A percentile compares a stretch with the other conserved stretches of the same genome.
These are phyloP conservation scores for Eremomyces bilateralis DNA, from an alignment of 495 filamentous ascomycete genomes.

Conservation along the genomic window DNA sequence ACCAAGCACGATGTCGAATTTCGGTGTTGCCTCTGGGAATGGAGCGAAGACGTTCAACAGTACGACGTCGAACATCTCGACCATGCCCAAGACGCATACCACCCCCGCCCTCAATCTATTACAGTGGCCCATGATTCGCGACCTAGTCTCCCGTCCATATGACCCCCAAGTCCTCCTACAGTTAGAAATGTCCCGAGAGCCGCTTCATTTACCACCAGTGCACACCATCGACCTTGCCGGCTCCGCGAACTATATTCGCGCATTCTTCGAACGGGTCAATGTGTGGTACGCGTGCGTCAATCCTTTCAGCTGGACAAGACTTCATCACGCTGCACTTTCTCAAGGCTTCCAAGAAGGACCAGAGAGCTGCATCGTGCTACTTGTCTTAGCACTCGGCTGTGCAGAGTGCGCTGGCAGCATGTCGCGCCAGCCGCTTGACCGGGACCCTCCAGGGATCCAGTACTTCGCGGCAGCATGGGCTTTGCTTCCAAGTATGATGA, in stretches of 20 bases:
- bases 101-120: slow-evolving; percentile 58
- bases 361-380: slow-evolving; percentile 62
- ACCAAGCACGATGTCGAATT: slow-evolving; percentile 17
- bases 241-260: slow-evolving; percentile 47
- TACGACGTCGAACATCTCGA: slow-evolving; percentile 47
- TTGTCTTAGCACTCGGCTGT: slow-evolving; percentile 56
- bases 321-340: slow-evolving; percentile 49
- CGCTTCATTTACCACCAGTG: slow-evolving; percentile 33
- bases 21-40: slow-evolving; percentile 27
- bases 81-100: slow-evolving; percentile 66
- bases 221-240: slow-evolving; percentile 52
- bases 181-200: slow-evolving; percentile 61
- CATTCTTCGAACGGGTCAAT: slow-evolving; percentile 62
- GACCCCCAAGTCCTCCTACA: slow-evolving; percentile 59
- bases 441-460: slow-evolving; percentile 52
- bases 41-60: slow-evolving; percentile 56
- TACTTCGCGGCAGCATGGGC: slow-evolving; percentile 67
- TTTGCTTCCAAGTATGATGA: slow-evolving; percentile 56
- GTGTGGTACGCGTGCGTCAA: slow-evolving; percentile 75
- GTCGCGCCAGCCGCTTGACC: slow-evolving; percentile 42
- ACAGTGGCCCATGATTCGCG: slow-evolving; percentile 60
- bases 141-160: slow-evolving; percentile 52
- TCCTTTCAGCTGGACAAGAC: slow-evolving; percentile 57
- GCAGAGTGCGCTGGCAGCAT: slow-evolving; percentile 52
- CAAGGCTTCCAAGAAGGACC: slow-evolving; percentile 53